Evolutionary conservation across 345 rosid genomes (phyloP).

Genomic region (Salix udensis): DNA sequence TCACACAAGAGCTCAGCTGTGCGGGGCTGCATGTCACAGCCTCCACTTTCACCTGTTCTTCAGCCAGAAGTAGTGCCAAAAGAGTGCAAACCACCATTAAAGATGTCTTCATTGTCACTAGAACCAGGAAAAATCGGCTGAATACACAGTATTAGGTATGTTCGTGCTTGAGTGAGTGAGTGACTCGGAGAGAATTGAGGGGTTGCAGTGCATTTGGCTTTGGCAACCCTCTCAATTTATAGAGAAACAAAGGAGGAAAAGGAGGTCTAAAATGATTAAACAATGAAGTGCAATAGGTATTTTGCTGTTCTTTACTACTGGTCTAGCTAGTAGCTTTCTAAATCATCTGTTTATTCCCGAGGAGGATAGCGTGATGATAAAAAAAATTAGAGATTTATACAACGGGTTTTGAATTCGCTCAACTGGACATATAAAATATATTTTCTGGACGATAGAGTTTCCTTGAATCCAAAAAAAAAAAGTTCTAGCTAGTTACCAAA

Average conservation of each 20-base stretch:
- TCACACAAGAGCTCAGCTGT: conserved; percentile 75
- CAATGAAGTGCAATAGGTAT: background rate
- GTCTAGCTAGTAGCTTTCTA: background rate
- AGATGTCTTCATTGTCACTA: conserved; percentile 41
- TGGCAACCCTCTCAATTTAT: conserved; percentile 44
- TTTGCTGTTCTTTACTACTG: background rate
- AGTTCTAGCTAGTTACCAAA: background rate
- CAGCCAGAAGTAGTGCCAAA: conserved; percentile 41
- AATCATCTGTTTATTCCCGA: no score
- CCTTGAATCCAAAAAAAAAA: fast-evolving
- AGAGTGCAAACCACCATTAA: conserved; percentile 35
- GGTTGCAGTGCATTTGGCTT: conserved; percentile 11
- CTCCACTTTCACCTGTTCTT: conserved; percentile 24
- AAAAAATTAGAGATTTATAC: no score
- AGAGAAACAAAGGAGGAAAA: conserved; percentile 31
- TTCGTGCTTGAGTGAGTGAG: background rate
- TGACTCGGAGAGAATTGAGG: conserved; percentile 4
- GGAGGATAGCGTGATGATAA: no score
- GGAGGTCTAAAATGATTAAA: background rate
- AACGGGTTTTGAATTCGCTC: no score
- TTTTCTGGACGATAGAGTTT: fast-evolving
- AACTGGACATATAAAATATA: no score
- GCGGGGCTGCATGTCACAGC: conserved; percentile 77
- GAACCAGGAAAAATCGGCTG: background rate
- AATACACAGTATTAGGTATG: background rate